Evolutionary conservation across 208 protist genomes (phyloP), one percentile per base, ranked within the genome.

Genomic region (Naegleria fowleri): DNA sequence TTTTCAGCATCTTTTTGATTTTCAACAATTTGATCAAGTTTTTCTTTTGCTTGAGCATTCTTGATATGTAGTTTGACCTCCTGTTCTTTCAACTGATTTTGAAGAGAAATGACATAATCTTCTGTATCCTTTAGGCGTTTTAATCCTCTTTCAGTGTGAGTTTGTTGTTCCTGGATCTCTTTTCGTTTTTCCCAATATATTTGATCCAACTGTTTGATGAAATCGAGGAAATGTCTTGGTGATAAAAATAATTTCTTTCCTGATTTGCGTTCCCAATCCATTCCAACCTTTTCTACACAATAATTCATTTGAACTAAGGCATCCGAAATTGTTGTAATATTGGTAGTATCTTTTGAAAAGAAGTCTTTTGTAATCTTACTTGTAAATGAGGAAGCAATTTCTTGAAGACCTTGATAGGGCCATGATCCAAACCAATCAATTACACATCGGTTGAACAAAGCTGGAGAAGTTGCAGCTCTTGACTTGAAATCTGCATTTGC

Each of bases 361-460:
- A 48, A 48, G 13, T 83, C 75, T 39, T 83, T 39, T n/a, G 55
- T 67, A n/a, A 99, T 90, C 40, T 91, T 91, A 43, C 92, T 87
- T 0, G 98, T 99, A 79, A 97, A 98, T 92, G 98, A 96, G 11
- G 91, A 83, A 33, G 95, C 95, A 39, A 99, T 96, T 93, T 99
- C 97, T 90, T 96, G 94, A 38, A 99, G 93, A 16, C 99, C 98
- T 16, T 94, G 76, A 15, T 93, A 58, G 36, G 97, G 97, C 99
- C 99, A 99, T 91, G 99, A 98, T 51, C 98, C 99, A 92, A 99
- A 99, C 98, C 98, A 99, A 94, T 99, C 98, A 83, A 99, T 96
- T 13, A 99, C 98, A 95, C 99, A 99, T 29, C 98, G 97, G 94
- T 99, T 99, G 94, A 99, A 99, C 39, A 99, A 96, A 36, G 99